phyloP scores from a whole-genome alignment of 2,329 filamentous ascomycete species.

The Ceratocystis diversiconidia region DNA sequence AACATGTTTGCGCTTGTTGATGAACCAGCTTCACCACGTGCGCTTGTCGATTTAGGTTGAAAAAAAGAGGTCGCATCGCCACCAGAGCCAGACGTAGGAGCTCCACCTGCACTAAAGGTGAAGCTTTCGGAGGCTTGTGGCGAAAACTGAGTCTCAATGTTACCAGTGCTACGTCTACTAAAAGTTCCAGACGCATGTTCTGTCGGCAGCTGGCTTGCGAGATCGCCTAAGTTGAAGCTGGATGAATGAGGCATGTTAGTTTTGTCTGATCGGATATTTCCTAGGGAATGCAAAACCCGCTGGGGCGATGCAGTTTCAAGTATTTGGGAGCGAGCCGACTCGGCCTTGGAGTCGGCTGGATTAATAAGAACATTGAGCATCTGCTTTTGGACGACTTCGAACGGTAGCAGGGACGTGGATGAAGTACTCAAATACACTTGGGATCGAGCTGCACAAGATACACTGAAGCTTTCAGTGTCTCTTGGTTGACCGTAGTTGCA shows the following conservation, averaged over 20 bases:
- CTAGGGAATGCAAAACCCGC: not conserved
- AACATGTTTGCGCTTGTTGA: constrained; percentile 3
- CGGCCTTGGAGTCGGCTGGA: not conserved
- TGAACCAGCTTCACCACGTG: not conserved
- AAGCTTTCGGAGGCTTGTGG: constrained; percentile 12
- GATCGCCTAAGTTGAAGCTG: constrained; percentile 13
- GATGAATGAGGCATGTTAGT: constrained; percentile 2
- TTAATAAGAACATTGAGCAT: not conserved
- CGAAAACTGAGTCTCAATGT: constrained; percentile 45
- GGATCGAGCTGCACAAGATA: not conserved
- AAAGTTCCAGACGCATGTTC: constrained; percentile 24
- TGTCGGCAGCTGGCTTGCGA: constrained; percentile 12
- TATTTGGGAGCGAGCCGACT: not conserved
- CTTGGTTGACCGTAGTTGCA: not conserved
- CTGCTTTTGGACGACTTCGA: constrained; percentile 8
- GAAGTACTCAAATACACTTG: not conserved
- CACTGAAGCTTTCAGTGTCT: not conserved
- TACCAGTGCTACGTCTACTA: constrained; percentile 39
- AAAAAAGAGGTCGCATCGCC: constrained; percentile 7
- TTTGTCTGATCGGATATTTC: not conserved
- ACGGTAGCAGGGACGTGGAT: not conserved
- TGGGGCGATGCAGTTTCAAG: constrained; percentile 4
- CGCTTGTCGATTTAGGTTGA: constrained; percentile 5
- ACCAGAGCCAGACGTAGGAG: not conserved
- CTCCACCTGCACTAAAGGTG: constrained; percentile 18